A percentile compares a stretch with the other conserved stretches of the same genome.
phyloP scores from a whole-genome alignment of 2,329 filamentous ascomycete species.

The Dichotomopilus funicola region DNA sequence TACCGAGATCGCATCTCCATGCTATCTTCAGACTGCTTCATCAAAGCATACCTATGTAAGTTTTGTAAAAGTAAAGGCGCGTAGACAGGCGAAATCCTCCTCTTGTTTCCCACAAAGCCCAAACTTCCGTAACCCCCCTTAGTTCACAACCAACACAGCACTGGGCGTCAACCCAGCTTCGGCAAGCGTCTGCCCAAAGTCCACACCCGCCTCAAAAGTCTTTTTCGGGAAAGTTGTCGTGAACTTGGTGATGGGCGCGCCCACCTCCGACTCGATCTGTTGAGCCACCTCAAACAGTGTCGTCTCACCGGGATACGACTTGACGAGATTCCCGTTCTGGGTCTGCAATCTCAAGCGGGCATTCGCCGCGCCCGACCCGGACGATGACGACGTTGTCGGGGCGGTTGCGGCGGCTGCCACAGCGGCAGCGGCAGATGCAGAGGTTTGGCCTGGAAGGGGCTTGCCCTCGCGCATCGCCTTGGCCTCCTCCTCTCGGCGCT shows the following conservation, averaged over 20 bases:
- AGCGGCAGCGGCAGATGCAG: slow-evolving; percentile 39
- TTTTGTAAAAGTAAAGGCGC: too few relatives aligned
- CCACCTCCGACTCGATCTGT: slow-evolving; percentile 64
- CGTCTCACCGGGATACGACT: slow-evolving; percentile 81
- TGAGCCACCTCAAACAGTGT: slow-evolving; percentile 90
- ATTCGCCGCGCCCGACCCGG: slow-evolving; percentile 64
- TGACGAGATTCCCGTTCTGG: slow-evolving; percentile 67
- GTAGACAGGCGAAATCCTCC: too few relatives aligned
- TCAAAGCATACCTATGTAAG: too few relatives aligned
- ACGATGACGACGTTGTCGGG: slow-evolving; percentile 28
- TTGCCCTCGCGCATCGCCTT: slow-evolving; percentile 83
- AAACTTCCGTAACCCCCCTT: slow-evolving; percentile 13
- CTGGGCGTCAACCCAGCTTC: slow-evolving; percentile 87
- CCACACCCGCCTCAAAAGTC: slow-evolving; percentile 59
- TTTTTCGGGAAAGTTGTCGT: slow-evolving; percentile 83
- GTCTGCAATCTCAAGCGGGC: slow-evolving; percentile 78
- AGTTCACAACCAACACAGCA: slow-evolving; percentile 75
- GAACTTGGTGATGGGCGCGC: slow-evolving; percentile 66
- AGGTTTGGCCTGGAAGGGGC: slow-evolving; percentile 31
- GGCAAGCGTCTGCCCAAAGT: slow-evolving; percentile 86
- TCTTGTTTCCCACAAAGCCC: too few relatives aligned
- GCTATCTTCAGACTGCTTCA: too few relatives aligned
- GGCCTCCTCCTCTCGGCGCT: slow-evolving; percentile 74
- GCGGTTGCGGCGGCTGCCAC: slow-evolving; percentile 34
- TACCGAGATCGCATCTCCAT: too few relatives aligned